phyloP scores from a whole-genome alignment of 768 basidiomycete species.

The Boletus rubroflammeus region DNA sequence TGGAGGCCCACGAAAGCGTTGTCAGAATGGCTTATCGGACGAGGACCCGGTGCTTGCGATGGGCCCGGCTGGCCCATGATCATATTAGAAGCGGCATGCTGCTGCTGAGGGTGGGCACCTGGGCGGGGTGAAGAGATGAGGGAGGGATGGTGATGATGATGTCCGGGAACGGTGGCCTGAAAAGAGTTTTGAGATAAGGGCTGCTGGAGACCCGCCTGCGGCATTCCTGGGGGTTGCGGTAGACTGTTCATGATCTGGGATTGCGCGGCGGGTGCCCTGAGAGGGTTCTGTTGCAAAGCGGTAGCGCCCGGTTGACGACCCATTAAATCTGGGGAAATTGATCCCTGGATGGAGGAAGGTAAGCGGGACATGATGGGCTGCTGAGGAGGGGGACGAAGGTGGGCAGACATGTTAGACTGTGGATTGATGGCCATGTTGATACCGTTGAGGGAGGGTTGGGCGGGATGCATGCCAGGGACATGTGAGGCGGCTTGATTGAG shows the following conservation, averaged over 20 bases:
- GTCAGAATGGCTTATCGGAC: conserved; percentile 46
- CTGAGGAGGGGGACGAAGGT: conserved; percentile 36
- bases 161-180: conserved; percentile 22
- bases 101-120: conserved; percentile 27
- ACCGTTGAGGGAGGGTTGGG: conserved; percentile 33
- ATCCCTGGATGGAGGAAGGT: conserved; percentile 32
- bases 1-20: conserved; percentile 43
- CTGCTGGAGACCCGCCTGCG: conserved; percentile 29
- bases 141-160: conserved; percentile 32
- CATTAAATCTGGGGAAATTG: conserved; percentile 45
- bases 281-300: conserved; percentile 41
- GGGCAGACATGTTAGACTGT: conserved; percentile 39
- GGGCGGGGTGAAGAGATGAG: conserved; percentile 32
- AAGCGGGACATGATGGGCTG: conserved; percentile 33
- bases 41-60: conserved; percentile 28
- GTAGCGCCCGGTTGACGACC: conserved; percentile 38
- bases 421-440: conserved; percentile 46
- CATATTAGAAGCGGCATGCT: conserved; percentile 25
- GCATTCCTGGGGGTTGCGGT: conserved; percentile 33
- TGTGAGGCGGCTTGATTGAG: conserved; percentile 38
- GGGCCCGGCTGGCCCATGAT: conserved; percentile 31
- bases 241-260: conserved; percentile 48
- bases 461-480: conserved; percentile 34
- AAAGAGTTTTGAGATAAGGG: conserved; percentile 32
- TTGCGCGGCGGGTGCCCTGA: conserved; percentile 43